Evolutionary conservation across 768 basidiomycete species (phyloP), one percentile per base, ranked within the genome.

Genomic region (Leccinellum luteum): DNA sequence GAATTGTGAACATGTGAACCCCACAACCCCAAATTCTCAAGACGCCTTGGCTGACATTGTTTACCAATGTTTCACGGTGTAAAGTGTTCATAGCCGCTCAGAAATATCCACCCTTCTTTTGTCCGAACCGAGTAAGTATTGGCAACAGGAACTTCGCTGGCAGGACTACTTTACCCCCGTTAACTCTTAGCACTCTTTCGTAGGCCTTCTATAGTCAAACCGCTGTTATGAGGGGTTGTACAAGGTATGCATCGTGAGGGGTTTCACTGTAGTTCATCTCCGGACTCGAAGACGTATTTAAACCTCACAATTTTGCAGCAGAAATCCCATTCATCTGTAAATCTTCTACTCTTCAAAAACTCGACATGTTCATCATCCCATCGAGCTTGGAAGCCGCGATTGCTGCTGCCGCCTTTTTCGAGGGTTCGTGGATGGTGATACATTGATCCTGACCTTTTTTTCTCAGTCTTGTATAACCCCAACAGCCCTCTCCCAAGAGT

Each of bases 401-500:
- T 27, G 58, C 50, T 43, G 64, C 57, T 28, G 53, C 47, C 3
- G 30, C 59, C 44, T 15, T 57, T 30, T 47, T 48, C 44, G 58
- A 70, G 30, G 51, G 69, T 72, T 27, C n/a, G 70, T 59, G 1
- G 19, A 34, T 19, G 19, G 14, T 28, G 14, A n/a, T 3, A 21
- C 23, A 38, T 14, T 12, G 31, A 21, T 14, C 12, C 15, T 23
- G 13, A 14, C 6, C 12, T 48, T 50, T 31, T n/a, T 49, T 30
- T 58, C 43, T 57, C 15, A 58, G 2, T 21, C 10, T 25, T 12
- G 83, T 66, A 68, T 60, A 28, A 85, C 86, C 66, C 83, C 79
- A 28, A 75, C 74, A 5, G 13, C 56, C 12, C 60, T 75, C 56
- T 35, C 35, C 17, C 35, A 35, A 35, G 35, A 35, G 35, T 90